These are phyloP conservation scores for Aspergillus mulundensis DNA, from an alignment of 495 filamentous ascomycete species.

Conservation along the genomic window DNA sequence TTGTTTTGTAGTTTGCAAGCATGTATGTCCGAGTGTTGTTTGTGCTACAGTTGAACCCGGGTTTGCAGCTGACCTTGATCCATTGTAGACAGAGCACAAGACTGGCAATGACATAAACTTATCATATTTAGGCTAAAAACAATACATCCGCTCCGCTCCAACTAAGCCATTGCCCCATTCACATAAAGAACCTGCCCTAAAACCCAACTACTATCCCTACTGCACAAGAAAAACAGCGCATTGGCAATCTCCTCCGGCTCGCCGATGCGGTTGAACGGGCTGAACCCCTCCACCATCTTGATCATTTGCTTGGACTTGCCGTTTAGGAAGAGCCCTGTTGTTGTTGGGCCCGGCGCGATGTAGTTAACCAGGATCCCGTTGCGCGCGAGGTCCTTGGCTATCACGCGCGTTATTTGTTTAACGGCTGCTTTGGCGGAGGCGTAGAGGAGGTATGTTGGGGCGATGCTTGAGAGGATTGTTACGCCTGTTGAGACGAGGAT, in stretches of 20 bases:
- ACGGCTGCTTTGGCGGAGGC: conserved; percentile 62
- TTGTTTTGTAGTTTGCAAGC: too few species aligned
- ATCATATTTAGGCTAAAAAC: too few species aligned
- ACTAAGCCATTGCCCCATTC: conserved; percentile 49
- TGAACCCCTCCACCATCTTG: conserved; percentile 44
- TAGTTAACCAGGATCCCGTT: conserved; percentile 61
- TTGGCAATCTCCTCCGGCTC: conserved; percentile 60
- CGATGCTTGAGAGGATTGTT: conserved; percentile 39
- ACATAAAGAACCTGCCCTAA: conserved; percentile 60
- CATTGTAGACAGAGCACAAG: too few species aligned
- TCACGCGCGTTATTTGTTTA: conserved; percentile 61
- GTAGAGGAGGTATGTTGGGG: conserved; percentile 61
- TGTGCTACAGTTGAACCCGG: too few species aligned
- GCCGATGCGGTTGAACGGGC: conserved; percentile 54
- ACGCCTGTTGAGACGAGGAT: conserved; percentile 59
- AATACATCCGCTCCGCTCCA: too few species aligned
- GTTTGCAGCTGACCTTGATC: too few species aligned
- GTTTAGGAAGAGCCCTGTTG: conserved; percentile 57
- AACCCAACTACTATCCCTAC: conserved; percentile 54
- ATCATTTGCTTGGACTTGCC: conserved; percentile 47
- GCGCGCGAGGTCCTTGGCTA: conserved; percentile 61
- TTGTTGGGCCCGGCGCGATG: conserved; percentile 57
- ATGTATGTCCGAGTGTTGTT: too few species aligned
- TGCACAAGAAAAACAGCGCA: conserved; percentile 50
- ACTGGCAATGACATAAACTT: too few species aligned